Percentiles rank a stretch among this genome's conserved stretches.
These are phyloP conservation scores for Beauveria sp. DNA, from an alignment of 2,329 filamentous ascomycete genomes.

Conservation along the genomic window DNA sequence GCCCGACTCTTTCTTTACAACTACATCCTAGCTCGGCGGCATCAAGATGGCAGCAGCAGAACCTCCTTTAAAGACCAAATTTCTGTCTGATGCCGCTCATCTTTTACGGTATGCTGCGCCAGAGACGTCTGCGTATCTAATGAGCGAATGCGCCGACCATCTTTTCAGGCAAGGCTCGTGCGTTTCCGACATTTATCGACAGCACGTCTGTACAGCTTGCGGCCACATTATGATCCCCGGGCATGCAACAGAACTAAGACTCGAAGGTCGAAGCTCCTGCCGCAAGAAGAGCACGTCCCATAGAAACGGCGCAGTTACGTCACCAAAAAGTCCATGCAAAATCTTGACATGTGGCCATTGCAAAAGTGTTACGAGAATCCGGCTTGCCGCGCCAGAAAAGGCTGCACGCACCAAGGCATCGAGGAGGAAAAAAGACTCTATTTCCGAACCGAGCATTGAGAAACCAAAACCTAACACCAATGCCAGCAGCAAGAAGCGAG, in stretches of 20 bases:
- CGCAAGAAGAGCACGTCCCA: background rate
- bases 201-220: conserved; percentile 51
- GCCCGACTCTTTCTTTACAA: background rate
- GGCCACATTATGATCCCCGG: conserved; percentile 53
- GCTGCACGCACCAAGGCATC: conserved; percentile 19
- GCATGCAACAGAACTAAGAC: conserved; percentile 31
- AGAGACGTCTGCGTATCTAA: conserved; percentile 51
- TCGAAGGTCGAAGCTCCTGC: conserved; percentile 23
- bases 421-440: conserved; percentile 14
- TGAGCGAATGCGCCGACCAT: conserved; percentile 44
- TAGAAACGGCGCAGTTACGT: background rate
- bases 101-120: conserved; percentile 48
- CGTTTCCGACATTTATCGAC: conserved; percentile 40
- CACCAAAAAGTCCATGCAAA: conserved; percentile 26
- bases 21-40: background rate
- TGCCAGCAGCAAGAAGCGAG: conserved; percentile 56
- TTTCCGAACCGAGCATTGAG: conserved; percentile 8
- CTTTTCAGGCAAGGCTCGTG: conserved; percentile 39
- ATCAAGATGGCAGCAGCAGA: conserved; percentile 16
- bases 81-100: conserved; percentile 53
- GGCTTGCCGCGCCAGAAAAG: conserved; percentile 30
- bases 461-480: conserved; percentile 36
- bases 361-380: conserved; percentile 33
- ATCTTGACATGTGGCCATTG: conserved; percentile 39
- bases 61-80: conserved; percentile 27